phyloP scores from a whole-genome alignment of 179 eudicot genomes.

The Beta corolliflora region DNA sequence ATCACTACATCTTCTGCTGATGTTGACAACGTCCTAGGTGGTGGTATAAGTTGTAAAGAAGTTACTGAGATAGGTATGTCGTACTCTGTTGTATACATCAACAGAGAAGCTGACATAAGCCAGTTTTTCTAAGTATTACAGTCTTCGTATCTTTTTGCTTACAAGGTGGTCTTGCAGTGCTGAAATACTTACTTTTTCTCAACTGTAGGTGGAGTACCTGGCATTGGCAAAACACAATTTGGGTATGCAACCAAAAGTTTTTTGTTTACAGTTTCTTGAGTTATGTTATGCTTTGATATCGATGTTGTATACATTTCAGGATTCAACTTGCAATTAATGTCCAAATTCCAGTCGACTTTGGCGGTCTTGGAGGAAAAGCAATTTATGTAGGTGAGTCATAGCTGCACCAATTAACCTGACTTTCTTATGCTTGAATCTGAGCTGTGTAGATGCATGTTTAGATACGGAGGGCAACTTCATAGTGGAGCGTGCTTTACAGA shows the following conservation, averaged over 20 bases:
- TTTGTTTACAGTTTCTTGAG: constrained; percentile 1
- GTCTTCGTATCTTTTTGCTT: neutral
- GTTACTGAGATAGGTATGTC: constrained; percentile 91
- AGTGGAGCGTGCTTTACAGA: constrained; percentile 93
- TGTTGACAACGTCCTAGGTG: constrained; percentile 80
- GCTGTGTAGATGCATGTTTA: constrained; percentile 38
- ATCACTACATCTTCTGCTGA: constrained; percentile 86
- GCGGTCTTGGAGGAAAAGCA: constrained; percentile 93
- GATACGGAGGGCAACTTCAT: constrained; percentile 99
- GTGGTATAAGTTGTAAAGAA: constrained; percentile 90
- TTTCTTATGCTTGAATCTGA: constrained; percentile 28
- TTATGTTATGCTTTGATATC: constrained; percentile 15
- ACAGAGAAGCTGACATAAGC: constrained; percentile 5
- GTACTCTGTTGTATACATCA: neutral
- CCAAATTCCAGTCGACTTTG: constrained; percentile 78
- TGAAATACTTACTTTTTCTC: constrained; percentile 26
- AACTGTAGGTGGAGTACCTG: constrained; percentile 84
- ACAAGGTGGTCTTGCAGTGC: constrained; percentile 1
- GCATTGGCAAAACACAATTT: constrained; percentile 95
- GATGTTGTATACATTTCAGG: constrained; percentile 44
- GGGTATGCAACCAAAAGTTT: constrained; percentile 52
- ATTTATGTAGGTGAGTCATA: constrained; percentile 66
- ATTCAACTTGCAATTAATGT: constrained; percentile 95
- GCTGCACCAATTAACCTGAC: constrained; percentile 11
- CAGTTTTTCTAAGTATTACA: constrained; percentile 3